Conservation (phyloP, 2,329 filamentous ascomycete genomes). For the Cytospora leucostoma region DNA sequence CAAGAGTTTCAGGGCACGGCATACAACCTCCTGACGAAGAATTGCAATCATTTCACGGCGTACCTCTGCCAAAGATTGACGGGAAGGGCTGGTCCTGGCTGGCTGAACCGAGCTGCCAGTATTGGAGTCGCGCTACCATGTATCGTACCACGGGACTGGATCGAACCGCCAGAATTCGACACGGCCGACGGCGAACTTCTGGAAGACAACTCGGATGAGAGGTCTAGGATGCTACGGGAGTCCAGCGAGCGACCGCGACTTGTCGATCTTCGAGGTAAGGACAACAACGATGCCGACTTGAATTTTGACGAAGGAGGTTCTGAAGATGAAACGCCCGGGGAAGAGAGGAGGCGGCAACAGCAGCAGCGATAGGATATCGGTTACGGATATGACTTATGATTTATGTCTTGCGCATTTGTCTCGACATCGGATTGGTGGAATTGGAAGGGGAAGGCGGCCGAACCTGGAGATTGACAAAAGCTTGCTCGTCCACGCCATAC, state of each 20-base stretch:
- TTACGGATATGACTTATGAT: slow-evolving; percentile 7
- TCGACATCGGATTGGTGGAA: slow-evolving; percentile 1
- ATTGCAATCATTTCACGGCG: slow-evolving; percentile 88
- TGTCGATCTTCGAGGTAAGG: slow-evolving; percentile 29
- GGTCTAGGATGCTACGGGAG: slow-evolving; percentile 58
- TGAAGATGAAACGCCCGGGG: slow-evolving; percentile 17
- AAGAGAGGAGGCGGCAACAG: slow-evolving; percentile 21
- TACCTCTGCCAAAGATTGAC: slow-evolving; percentile 75
- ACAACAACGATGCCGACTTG: slow-evolving; percentile 32
- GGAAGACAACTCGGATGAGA: slow-evolving; percentile 57
- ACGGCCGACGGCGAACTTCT: slow-evolving; percentile 70
- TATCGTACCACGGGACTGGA: slow-evolving; percentile 80
- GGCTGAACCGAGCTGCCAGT: slow-evolving; percentile 82
- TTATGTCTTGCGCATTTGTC: not conserved
- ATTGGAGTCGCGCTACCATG: slow-evolving; percentile 81
- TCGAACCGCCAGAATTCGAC: slow-evolving; percentile 75
- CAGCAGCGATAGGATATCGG: slow-evolving; percentile 11
- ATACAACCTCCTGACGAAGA: slow-evolving; percentile 80
- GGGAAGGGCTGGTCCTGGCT: slow-evolving; percentile 67
- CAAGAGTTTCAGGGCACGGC: slow-evolving; percentile 72
- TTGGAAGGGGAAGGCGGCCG: not conserved
- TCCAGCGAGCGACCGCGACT: slow-evolving; percentile 33
- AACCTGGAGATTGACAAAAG: not conserved
- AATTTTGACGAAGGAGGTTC: slow-evolving; percentile 27
- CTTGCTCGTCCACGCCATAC: not conserved